Evolutionary conservation across 2,329 filamentous ascomycete species (phyloP).

Genomic region (Phyllosticta citribraziliensis): DNA sequence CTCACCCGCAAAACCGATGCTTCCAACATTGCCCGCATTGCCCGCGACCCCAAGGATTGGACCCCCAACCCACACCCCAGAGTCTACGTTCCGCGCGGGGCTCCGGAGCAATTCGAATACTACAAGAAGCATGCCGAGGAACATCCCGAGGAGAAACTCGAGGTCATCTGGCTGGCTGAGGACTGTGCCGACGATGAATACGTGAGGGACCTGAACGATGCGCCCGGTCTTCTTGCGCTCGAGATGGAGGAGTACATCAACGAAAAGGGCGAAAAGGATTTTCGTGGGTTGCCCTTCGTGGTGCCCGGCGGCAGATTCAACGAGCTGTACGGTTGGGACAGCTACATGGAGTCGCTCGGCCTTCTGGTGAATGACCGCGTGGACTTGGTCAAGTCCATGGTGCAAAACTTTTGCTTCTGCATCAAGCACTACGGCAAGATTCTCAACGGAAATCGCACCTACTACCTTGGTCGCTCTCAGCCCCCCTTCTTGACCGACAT

Average conservation of each 20-base stretch:
- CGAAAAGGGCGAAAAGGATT: conserved; percentile 57
- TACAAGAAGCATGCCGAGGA: conserved; percentile 72
- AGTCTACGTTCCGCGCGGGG: conserved; percentile 80
- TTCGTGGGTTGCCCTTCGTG: conserved; percentile 84
- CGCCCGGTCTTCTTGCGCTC: conserved; percentile 80
- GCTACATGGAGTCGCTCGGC: conserved; percentile 94
- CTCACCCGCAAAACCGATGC: conserved; percentile 85
- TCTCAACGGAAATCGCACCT: conserved; percentile 89
- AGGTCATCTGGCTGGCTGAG: conserved; percentile 70
- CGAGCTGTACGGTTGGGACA: conserved; percentile 97
- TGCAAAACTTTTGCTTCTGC: conserved; percentile 93
- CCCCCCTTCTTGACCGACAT: conserved; percentile 97
- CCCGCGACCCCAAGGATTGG: conserved; percentile 90
- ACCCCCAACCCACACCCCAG: conserved; percentile 79
- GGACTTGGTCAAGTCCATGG: conserved; percentile 87
- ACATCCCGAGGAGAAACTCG: conserved; percentile 73
- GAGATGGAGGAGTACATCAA: conserved; percentile 71
- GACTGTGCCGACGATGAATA: conserved; percentile 66
- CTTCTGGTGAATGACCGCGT: conserved; percentile 76
- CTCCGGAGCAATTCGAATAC: conserved; percentile 81
- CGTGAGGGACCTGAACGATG: conserved; percentile 73
- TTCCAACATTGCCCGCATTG: conserved; percentile 76
- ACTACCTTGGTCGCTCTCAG: conserved; percentile 90
- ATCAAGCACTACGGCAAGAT: conserved; percentile 99
- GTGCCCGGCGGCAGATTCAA: conserved; percentile 97